Base-by-base conservation (phyloP, 345 rosid genomes). In the Melastoma malabathricum region DNA sequence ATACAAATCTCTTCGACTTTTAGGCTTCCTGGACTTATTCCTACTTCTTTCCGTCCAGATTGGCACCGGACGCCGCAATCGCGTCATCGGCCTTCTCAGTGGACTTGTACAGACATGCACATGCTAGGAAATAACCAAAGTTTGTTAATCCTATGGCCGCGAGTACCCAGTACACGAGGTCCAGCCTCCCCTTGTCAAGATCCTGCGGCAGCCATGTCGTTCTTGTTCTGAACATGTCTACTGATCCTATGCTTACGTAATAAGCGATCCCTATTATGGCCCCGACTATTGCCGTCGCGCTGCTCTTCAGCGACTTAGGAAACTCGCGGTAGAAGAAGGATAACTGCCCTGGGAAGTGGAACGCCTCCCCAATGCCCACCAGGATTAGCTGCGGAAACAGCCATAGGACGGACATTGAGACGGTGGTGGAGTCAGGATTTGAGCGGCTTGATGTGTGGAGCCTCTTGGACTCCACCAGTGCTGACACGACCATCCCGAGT, bases 171-270 rank as follows among this genome's bases (percentile, higher is more conserved):
- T 70, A 79, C 5, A 73, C 68, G 48, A 64, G 49, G 19, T 75
- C 76, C n/a, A 82, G 52, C 61, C 81, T 64, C 41, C 83, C 89
- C 0, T 67, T 48, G 58, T 83, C 70, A 9, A 80, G 68, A 15
- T 78, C 55, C 18, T 74, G 57, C 0, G 75, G 84, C 44, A 72
- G 52, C 85, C 87, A 78, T 1, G 10, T 13, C 6, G 87, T 73
- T 2, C 56, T 44, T 34, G 50, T 13, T 50, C 54, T 60, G 2
- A 61, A 10, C 38, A 58, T 44, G 20, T 43, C 44, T 38, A 55
- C 17, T 29, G 52, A 4, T 2, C 45, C 59, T 0, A 65, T 51
- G 47, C 62, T 52, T 19, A 60, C 14, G 25, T 61, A 66, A 55
- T 13, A 56, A 4, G 62, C 31, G 7, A 52, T 23, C 22, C 65